A percentile compares a stretch with the other conserved stretches of the same genome.
Evolutionary conservation across 176 grass and related monocot genomes (phyloP).

Genomic region (Lolium perenne): DNA sequence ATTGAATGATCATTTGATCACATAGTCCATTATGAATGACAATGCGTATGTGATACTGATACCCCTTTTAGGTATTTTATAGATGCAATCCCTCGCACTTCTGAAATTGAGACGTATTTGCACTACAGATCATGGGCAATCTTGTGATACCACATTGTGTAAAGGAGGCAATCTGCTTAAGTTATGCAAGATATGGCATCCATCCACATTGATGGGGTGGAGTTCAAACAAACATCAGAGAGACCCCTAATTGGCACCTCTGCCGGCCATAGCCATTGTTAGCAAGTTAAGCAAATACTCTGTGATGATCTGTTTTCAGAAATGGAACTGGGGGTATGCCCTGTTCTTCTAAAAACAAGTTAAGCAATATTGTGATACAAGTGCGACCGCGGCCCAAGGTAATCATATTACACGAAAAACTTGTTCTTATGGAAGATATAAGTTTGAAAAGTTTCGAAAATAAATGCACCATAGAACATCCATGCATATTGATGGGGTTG

Average conservation of each 20-base stretch:
- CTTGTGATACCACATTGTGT: background rate
- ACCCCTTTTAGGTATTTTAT: background rate
- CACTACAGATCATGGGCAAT: background rate
- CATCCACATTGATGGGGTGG: background rate
- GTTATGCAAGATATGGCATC: background rate
- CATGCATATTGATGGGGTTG: background rate
- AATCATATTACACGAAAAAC: background rate
- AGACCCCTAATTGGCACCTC: background rate
- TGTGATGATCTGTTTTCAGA: no score
- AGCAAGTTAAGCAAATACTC: no score
- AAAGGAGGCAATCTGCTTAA: no score
- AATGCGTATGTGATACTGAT: background rate
- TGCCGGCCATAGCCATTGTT: background rate
- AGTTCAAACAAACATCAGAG: background rate
- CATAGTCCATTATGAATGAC: background rate
- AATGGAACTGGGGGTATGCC: no score
- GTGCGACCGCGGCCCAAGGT: no score
- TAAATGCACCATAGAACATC: background rate
- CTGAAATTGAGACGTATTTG: background rate
- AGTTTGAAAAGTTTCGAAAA: background rate
- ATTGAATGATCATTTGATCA: background rate
- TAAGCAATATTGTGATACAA: no score
- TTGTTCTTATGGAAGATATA: background rate
- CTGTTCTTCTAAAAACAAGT: no score
- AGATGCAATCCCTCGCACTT: background rate